These are phyloP conservation scores for Penicillium sp. DNA, from an alignment of 2,329 filamentous ascomycete genomes.

Conservation along the genomic window DNA sequence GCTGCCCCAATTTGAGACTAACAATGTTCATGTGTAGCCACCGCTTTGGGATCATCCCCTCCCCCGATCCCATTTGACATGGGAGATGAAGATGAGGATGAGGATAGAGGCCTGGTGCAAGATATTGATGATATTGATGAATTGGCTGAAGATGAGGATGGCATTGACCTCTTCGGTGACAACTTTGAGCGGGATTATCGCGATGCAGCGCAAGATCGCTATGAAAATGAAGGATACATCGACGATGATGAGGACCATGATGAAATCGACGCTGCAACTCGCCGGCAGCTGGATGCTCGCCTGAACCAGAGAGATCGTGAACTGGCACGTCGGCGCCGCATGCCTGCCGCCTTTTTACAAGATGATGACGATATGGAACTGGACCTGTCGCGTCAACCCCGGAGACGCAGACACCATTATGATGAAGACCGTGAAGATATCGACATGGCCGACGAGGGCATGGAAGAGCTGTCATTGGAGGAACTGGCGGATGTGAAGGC, in stretches of 20 bases:
- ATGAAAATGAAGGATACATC: slow-evolving; percentile 58
- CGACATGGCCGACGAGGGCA: slow-evolving; percentile 86
- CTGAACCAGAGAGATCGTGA: slow-evolving; percentile 63
- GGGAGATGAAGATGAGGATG: slow-evolving; percentile 48
- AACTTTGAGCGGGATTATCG: slow-evolving; percentile 64
- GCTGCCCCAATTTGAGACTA: slow-evolving; percentile 7
- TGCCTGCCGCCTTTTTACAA: slow-evolving; percentile 62
- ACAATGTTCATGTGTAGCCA: slow-evolving; percentile 14
- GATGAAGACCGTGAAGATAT: slow-evolving; percentile 90
- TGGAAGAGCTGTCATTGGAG: slow-evolving; percentile 92
- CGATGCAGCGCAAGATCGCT: slow-evolving; percentile 47
- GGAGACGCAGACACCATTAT: slow-evolving; percentile 82
- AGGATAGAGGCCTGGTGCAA: slow-evolving; percentile 58
- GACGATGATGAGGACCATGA: slow-evolving; percentile 66
- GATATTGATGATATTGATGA: slow-evolving; percentile 68
- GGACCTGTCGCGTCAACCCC: slow-evolving; percentile 80
- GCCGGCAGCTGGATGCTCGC: slow-evolving; percentile 61
- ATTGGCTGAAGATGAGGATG: slow-evolving; percentile 66
- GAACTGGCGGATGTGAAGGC: slow-evolving; percentile 91
- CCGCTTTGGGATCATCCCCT: slow-evolving; percentile 53
- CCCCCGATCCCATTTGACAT: slow-evolving; percentile 54
- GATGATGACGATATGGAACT: slow-evolving; percentile 80
- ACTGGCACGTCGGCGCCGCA: slow-evolving; percentile 55
- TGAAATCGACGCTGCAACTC: slow-evolving; percentile 56
- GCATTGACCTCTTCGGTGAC: slow-evolving; percentile 67